phyloP scores from a whole-genome alignment of 169 alveolate species.

The Cryptosporidium felis region DNA sequence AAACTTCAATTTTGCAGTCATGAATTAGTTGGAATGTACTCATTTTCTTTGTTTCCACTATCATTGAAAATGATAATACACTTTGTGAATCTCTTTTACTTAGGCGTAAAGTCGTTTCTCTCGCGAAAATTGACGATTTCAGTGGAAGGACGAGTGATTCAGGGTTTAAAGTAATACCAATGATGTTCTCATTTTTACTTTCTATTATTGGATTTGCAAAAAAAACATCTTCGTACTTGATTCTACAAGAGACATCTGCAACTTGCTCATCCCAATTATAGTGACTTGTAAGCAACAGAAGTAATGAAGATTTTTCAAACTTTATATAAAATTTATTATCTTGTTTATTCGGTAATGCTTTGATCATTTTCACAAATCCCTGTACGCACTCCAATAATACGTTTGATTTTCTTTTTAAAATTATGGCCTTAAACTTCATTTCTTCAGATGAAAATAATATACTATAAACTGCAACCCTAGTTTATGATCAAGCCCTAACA shows the following conservation, averaged over 20 bases:
- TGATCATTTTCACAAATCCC: conserved; percentile 55
- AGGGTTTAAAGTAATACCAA: conserved; percentile 55
- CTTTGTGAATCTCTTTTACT: conserved; percentile 63
- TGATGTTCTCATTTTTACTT: conserved; percentile 50
- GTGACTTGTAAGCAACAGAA: conserved; percentile 19
- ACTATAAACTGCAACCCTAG: too few relatives aligned
- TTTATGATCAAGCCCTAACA: too few relatives aligned
- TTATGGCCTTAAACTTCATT: conserved; percentile 50
- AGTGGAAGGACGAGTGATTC: conserved; percentile 48
- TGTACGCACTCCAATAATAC: conserved; percentile 59
- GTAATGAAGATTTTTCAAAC: conserved; percentile 28
- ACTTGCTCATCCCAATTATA: conserved; percentile 45
- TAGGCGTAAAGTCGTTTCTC: conserved; percentile 46
- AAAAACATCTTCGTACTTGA: conserved; percentile 50
- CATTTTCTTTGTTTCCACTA: conserved; percentile 48
- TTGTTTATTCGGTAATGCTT: conserved; percentile 51
- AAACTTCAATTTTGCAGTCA: conserved; percentile 53
- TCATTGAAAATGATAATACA: conserved; percentile 60
- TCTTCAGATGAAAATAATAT: not conserved
- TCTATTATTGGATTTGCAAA: conserved; percentile 26
- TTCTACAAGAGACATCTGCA: conserved; percentile 59
- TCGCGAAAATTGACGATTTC: conserved; percentile 61
- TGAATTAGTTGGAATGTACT: conserved; percentile 54
- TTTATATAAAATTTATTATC: conserved; percentile 18
- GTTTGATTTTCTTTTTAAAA: conserved; percentile 21